Conservation (phyloP, 1,284 basidiomycete genomes). For the Puccinia brachypodii region DNA sequence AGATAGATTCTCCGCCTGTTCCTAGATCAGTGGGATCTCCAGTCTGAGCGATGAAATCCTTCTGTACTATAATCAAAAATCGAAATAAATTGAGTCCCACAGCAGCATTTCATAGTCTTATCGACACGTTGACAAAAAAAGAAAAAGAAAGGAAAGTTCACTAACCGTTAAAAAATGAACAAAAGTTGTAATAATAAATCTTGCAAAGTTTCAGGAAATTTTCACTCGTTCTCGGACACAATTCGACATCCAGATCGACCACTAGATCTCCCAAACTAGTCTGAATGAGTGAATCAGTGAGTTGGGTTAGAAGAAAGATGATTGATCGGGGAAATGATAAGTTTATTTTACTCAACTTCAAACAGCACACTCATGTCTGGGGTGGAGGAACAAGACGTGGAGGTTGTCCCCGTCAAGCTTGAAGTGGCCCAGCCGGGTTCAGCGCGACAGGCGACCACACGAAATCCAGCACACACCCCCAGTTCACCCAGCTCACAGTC, state of each 20-base stretch:
- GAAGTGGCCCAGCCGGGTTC: too few relatives aligned
- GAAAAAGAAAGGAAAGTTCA: slow-evolving; percentile 35
- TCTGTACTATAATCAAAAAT: slow-evolving; percentile 69
- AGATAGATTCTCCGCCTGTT: slow-evolving; percentile 76
- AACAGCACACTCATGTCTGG: slow-evolving; percentile 39
- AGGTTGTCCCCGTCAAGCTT: too few relatives aligned
- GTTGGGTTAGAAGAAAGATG: neutral
- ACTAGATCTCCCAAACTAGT: slow-evolving; percentile 45
- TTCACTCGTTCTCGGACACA: slow-evolving; percentile 82
- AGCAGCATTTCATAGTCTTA: too few relatives aligned
- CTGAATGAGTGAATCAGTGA: neutral
- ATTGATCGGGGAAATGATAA: neutral
- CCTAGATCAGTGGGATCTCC: slow-evolving; percentile 95
- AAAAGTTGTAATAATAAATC: slow-evolving; percentile 91
- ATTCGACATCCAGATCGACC: slow-evolving; percentile 85
- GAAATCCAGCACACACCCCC: neutral
- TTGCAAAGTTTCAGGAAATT: slow-evolving; percentile 98
- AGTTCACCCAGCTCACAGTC: too few relatives aligned
- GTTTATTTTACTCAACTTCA: slow-evolving; percentile 34
- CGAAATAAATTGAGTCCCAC: neutral
- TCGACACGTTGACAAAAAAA: too few relatives aligned
- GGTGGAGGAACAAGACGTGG: neutral
- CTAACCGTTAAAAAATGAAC: slow-evolving; percentile 94
- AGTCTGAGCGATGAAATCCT: slow-evolving; percentile 90
- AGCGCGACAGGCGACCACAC: neutral